phyloP scores from a whole-genome alignment of 2,329 filamentous ascomycete genomes.

The Aotearoamyces nothofagi region DNA sequence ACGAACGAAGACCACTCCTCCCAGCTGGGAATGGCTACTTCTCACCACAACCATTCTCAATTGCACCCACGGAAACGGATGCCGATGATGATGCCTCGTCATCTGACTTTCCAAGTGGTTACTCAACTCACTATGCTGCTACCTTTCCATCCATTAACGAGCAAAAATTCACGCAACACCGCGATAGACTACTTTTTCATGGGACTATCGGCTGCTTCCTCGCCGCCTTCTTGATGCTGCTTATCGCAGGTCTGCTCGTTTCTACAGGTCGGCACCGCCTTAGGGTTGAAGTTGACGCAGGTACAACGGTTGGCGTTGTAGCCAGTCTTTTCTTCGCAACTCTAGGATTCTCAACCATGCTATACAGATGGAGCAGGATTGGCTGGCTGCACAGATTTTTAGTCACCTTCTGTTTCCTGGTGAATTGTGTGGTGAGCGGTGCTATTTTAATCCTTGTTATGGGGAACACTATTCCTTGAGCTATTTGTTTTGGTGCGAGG shows the following conservation, averaged over 20 bases:
- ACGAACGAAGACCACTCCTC: slow-evolving; percentile 13
- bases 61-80: slow-evolving; percentile 9
- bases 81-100: slow-evolving; percentile 32
- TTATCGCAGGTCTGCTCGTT: slow-evolving; percentile 50
- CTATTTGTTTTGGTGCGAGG: too few species aligned
- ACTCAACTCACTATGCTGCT: slow-evolving; percentile 36
- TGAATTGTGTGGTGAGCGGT: slow-evolving; percentile 32
- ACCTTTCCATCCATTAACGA: slow-evolving; percentile 33
- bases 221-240: slow-evolving; percentile 45
- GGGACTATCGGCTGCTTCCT: slow-evolving; percentile 37
- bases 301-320: slow-evolving; percentile 54
- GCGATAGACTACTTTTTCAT: slow-evolving; percentile 39
- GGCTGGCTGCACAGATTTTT: slow-evolving; percentile 27
- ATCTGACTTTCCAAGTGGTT: slow-evolving; percentile 30
- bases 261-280: slow-evolving; percentile 52
- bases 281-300: slow-evolving; percentile 57
- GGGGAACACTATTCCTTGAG: too few species aligned
- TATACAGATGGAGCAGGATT: slow-evolving; percentile 33
- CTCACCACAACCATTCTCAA: slow-evolving; percentile 7
- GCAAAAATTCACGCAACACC: slow-evolving; percentile 32
- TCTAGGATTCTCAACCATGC: slow-evolving; percentile 40
- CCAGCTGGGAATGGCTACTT: slow-evolving; percentile 12
- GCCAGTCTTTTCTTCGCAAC: slow-evolving; percentile 49
- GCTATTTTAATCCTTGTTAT: slow-evolving; percentile 35
- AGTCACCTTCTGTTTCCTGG: slow-evolving; percentile 27